Evolutionary conservation across 108 stramenopile genomes (phyloP).

Genomic region (Chaetoceros tenuissimus): DNA sequence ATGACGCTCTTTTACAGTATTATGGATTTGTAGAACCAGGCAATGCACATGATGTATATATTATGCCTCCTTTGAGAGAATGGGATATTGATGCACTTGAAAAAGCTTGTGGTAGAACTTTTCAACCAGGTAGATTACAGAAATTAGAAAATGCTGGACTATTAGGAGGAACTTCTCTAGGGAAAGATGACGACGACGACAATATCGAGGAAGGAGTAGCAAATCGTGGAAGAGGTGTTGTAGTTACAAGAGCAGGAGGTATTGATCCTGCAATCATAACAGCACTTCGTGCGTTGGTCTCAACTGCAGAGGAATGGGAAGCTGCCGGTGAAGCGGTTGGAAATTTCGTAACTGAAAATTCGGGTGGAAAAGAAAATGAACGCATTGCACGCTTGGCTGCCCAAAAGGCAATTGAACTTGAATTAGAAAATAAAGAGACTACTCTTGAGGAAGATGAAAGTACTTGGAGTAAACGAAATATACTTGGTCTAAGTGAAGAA

Average conservation of each 20-base stretch:
- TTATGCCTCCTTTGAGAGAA: slow-evolving; percentile 77
- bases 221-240: slow-evolving; percentile 68
- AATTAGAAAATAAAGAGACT: slow-evolving; percentile 58
- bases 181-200: slow-evolving; percentile 6
- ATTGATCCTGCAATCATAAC: slow-evolving; percentile 80
- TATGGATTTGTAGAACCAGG: slow-evolving; percentile 90
- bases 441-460: slow-evolving; percentile 66
- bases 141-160: slow-evolving; percentile 74
- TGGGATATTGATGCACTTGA: slow-evolving; percentile 77
- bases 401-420: slow-evolving; percentile 58
- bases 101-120: slow-evolving; percentile 49
- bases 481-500: slow-evolving; percentile 29
- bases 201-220: slow-evolving; percentile 19
- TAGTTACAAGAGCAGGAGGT: slow-evolving; percentile 57
- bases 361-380: slow-evolving; percentile 54
- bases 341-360: slow-evolving; percentile 52
- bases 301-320: slow-evolving; percentile 67
- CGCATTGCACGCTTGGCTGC: slow-evolving; percentile 48
- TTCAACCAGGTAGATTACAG: slow-evolving; percentile 60
- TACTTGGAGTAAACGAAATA: slow-evolving; percentile 8
- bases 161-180: slow-evolving; percentile 30
- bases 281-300: slow-evolving; percentile 67
- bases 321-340: slow-evolving; percentile 70
- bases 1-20: slow-evolving; percentile 87
- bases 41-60: slow-evolving; percentile 84